Conservation (phyloP, 2,329 filamentous ascomycete genomes). For the Penicillium thymicola region DNA sequence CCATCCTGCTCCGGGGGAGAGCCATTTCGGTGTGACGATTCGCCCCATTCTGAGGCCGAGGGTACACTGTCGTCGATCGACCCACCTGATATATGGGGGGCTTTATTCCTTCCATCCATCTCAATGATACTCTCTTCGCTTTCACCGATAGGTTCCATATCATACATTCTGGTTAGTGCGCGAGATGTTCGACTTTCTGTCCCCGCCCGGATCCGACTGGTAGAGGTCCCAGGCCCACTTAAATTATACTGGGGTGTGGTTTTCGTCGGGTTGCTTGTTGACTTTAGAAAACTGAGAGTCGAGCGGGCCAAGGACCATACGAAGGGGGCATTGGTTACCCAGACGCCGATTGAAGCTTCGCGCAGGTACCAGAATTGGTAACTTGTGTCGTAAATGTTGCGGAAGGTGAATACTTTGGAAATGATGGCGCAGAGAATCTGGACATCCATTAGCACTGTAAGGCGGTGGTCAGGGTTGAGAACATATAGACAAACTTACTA, state of each 20-base stretch:
- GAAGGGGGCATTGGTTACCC: neutral
- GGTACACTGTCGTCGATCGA: neutral
- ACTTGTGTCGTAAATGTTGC: neutral
- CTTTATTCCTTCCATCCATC: neutral
- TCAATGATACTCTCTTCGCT: neutral
- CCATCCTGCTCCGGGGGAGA: neutral
- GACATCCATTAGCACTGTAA: neutral
- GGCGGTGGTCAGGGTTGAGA: rapidly evolving
- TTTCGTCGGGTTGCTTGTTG: neutral
- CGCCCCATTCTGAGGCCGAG: neutral
- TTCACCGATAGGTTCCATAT: neutral
- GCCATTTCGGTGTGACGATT: neutral
- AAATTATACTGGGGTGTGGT: neutral
- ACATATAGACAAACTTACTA: neutral
- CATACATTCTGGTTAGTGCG: neutral
- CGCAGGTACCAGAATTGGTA: neutral
- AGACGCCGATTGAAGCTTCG: neutral
- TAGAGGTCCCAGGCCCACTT: neutral
- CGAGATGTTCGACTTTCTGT: neutral
- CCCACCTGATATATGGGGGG: neutral
- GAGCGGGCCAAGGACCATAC: neutral
- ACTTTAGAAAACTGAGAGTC: neutral
- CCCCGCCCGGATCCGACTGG: neutral
- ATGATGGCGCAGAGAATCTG: neutral
- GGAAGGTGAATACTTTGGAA: neutral